phyloP scores from a whole-genome alignment of 768 basidiomycete genomes.

The Boletus reticuloceps region DNA sequence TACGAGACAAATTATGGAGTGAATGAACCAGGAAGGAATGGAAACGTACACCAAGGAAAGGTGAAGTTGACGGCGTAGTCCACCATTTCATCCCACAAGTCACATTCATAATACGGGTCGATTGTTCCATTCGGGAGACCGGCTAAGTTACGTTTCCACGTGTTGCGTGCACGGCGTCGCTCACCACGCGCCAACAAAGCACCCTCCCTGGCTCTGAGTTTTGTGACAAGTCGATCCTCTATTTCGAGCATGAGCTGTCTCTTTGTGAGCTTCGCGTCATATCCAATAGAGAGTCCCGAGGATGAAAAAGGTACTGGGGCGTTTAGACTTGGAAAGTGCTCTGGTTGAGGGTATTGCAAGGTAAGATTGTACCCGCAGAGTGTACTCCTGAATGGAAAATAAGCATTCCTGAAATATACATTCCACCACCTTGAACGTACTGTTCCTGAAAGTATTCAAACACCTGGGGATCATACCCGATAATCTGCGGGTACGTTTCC shows the following conservation, averaged over 20 bases:
- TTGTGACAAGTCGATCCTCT: neutral
- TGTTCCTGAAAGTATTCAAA: constrained; percentile 66
- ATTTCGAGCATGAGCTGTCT: neutral
- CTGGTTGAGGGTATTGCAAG: neutral
- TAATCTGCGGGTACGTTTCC: constrained; percentile 74
- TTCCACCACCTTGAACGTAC: constrained; percentile 36
- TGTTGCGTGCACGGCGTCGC: constrained; percentile 18
- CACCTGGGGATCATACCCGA: constrained; percentile 64
- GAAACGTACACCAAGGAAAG: constrained; percentile 48
- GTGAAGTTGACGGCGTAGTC: constrained; percentile 72
- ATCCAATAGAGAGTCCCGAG: neutral
- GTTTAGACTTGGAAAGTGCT: neutral
- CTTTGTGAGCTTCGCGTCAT: neutral
- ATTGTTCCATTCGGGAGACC: constrained; percentile 52
- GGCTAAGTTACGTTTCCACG: constrained; percentile 45
- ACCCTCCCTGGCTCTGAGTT: constrained; percentile 1
- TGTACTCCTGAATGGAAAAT: neutral
- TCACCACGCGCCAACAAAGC: constrained; percentile 14
- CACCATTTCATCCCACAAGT: constrained; percentile 55
- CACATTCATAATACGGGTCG: constrained; percentile 59
- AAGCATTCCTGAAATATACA: neutral
- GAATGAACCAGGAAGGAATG: neutral
- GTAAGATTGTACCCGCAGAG: neutral
- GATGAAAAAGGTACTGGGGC: neutral
- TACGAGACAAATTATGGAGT: neutral